Conservation (phyloP, 2,329 filamentous ascomycete genomes). For the Ophiocordyceps camponoti-saundersi region DNA sequence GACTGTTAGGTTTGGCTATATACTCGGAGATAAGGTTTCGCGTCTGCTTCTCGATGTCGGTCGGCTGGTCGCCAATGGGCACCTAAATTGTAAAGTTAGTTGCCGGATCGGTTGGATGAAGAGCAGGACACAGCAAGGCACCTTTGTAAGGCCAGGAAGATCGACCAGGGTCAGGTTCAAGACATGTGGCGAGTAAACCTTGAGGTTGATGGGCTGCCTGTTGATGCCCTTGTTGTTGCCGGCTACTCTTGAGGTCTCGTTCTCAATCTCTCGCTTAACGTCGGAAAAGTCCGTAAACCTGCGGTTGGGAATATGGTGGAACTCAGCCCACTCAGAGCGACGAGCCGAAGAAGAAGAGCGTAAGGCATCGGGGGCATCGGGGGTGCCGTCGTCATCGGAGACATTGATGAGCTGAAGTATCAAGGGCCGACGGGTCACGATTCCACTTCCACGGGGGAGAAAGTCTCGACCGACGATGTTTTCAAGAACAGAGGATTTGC, state of each 20-base stretch:
- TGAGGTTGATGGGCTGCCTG: constrained; percentile 90
- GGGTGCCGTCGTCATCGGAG: constrained; percentile 52
- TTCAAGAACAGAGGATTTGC: constrained; percentile 95
- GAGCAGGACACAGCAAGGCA: constrained; percentile 15
- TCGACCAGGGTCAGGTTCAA: constrained; percentile 93
- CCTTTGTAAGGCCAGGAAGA: constrained; percentile 88
- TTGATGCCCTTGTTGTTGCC: constrained; percentile 98
- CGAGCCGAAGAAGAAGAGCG: constrained; percentile 55
- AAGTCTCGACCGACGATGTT: constrained; percentile 98
- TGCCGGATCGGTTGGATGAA: neutral
- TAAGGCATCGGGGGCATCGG: constrained; percentile 54
- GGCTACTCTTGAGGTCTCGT: constrained; percentile 78
- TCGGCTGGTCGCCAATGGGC: constrained; percentile 91
- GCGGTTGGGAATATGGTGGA: constrained; percentile 82
- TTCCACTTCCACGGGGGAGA: constrained; percentile 86
- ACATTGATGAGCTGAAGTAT: constrained; percentile 98
- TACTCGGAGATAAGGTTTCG: constrained; percentile 93
- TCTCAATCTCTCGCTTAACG: constrained; percentile 93
- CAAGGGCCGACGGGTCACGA: constrained; percentile 83
- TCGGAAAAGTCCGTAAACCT: constrained; percentile 82
- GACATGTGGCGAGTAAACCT: constrained; percentile 94
- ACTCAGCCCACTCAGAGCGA: constrained; percentile 74
- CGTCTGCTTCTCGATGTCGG: constrained; percentile 97
- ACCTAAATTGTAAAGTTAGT: constrained; percentile 34
- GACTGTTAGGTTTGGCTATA: constrained; percentile 97